Conservation (phyloP, 768 basidiomycete species). For the Gautieria morchelliformis region DNA sequence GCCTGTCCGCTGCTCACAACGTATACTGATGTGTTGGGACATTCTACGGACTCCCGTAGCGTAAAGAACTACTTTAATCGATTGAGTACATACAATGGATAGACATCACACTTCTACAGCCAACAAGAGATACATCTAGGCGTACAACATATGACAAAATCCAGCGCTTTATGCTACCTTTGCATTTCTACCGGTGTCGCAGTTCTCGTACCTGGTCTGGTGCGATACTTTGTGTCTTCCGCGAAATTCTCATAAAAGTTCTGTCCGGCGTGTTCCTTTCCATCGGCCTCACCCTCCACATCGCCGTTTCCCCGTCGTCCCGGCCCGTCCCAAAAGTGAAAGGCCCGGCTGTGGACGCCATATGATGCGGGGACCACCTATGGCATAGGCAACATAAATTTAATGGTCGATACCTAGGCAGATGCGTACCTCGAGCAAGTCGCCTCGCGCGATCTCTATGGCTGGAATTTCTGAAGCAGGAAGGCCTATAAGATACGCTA, state of each 20-base stretch:
- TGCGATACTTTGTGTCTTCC: conserved; percentile 32
- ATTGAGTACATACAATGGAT: too few species aligned
- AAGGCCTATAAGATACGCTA: conserved; percentile 87
- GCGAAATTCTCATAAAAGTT: conserved; percentile 90
- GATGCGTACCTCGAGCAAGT: conserved; percentile 60
- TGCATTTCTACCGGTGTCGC: background rate
- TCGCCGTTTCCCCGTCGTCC: conserved; percentile 37
- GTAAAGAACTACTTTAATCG: too few species aligned
- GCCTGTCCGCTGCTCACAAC: background rate
- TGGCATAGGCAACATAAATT: background rate
- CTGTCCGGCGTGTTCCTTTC: conserved; percentile 36
- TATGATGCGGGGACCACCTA: conserved; percentile 74
- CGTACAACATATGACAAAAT: too few species aligned
- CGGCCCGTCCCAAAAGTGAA: conserved; percentile 88
- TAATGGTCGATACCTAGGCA: conserved; percentile 25
- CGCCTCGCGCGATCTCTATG: conserved; percentile 93
- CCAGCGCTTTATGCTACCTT: too few species aligned
- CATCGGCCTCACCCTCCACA: background rate
- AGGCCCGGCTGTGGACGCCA: conserved; percentile 83
- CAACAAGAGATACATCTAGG: too few species aligned
- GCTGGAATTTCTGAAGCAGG: conserved; percentile 95
- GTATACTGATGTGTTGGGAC: too few species aligned
- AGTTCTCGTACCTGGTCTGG: background rate
- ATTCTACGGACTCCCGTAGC: too few species aligned
- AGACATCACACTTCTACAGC: too few species aligned